A percentile compares a stretch with the other conserved stretches of the same genome.
phyloP scores from a whole-genome alignment of 1,284 basidiomycete genomes.

The Neonothopanus nambi region DNA sequence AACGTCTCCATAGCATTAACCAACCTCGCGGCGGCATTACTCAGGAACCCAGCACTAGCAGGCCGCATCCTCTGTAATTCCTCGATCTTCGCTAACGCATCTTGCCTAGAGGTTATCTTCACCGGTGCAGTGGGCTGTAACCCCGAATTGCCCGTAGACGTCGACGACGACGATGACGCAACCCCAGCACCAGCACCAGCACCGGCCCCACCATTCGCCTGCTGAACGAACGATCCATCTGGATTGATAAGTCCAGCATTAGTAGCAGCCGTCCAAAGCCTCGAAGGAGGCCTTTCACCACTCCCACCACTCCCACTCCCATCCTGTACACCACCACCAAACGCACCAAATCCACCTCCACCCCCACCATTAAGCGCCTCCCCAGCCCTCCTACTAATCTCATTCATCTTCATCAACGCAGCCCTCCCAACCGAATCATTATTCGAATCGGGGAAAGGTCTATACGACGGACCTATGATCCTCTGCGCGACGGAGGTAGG shows the following conservation, averaged over 20 bases:
- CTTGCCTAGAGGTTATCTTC: conserved; percentile 33
- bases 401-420: conserved; percentile 70
- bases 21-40: conserved; percentile 14
- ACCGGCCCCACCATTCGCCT: background rate
- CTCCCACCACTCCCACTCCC: too few relatives aligned
- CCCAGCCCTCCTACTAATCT: conserved; percentile 62
- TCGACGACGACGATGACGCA: background rate
- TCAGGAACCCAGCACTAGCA: conserved; percentile 22
- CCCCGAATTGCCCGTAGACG: background rate
- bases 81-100: conserved; percentile 50
- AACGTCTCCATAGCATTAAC: conserved; percentile 16
- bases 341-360: too few relatives aligned
- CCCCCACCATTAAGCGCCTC: conserved; percentile 38
- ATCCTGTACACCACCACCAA: too few relatives aligned
- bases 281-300: conserved; percentile 16
- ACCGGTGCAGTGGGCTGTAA: background rate
- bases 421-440: conserved; percentile 12
- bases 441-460: conserved; percentile 8
- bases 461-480: conserved; percentile 6
- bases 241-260: conserved; percentile 20
- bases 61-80: conserved; percentile 48
- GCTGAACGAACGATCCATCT: conserved; percentile 15
- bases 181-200: background rate
- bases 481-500: conserved; percentile 11
- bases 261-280: conserved; percentile 19